Conservation (phyloP, 2,329 filamentous ascomycete genomes). For the Colletotrichum musicola region DNA sequence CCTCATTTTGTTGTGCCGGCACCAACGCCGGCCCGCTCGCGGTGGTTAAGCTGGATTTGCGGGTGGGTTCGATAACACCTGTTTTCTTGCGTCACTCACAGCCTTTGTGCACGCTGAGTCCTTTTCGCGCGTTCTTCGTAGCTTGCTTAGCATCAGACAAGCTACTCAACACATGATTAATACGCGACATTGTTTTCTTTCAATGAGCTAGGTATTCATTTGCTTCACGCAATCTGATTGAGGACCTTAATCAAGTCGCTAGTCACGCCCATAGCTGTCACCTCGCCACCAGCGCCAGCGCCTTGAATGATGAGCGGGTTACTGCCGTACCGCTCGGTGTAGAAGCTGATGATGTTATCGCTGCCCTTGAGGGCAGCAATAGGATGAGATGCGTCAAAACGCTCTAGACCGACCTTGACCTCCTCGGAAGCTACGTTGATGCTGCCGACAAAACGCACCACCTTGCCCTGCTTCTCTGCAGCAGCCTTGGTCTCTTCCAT, state of each 20-base stretch:
- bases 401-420: constrained; percentile 93
- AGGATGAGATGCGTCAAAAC: constrained; percentile 87
- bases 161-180: too few species aligned
- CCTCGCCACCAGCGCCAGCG: constrained; percentile 91
- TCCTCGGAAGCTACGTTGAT: constrained; percentile 85
- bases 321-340: constrained; percentile 92
- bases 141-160: too few species aligned
- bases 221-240: constrained; percentile 70
- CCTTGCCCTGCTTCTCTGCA: constrained; percentile 90
- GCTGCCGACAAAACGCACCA: constrained; percentile 93
- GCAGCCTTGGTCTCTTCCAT: constrained; percentile 91
- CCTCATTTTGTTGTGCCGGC: neutral
- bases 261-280: constrained; percentile 98
- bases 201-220: neutral
- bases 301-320: constrained; percentile 96
- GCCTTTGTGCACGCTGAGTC: too few species aligned
- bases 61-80: constrained; percentile 21
- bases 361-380: constrained; percentile 96
- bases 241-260: constrained; percentile 92
- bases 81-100: too few species aligned
- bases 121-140: too few species aligned
- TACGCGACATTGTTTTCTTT: neutral
- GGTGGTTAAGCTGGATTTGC: constrained; percentile 31
- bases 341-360: constrained; percentile 99
- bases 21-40: neutral